Percentiles rank a stretch among this genome's conserved stretches.
Evolutionary conservation across 805 yeast genomes (phyloP).

Genomic region (Barnettozyma pratensis): DNA sequence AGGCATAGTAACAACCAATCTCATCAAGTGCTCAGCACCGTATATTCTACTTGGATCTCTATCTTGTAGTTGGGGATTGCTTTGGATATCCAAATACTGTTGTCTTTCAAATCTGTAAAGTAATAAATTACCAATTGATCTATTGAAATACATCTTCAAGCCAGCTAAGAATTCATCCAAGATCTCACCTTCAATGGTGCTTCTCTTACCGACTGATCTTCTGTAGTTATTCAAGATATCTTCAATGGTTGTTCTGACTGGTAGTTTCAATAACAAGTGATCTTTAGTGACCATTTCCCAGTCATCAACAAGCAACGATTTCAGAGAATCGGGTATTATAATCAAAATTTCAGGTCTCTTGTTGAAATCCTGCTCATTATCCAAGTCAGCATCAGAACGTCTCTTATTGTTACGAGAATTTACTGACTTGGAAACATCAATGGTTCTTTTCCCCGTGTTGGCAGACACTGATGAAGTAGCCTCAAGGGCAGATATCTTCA

Average conservation of each 20-base stretch:
- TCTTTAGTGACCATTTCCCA: slow-evolving; percentile 91
- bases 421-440: slow-evolving; percentile 12
- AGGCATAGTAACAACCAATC: slow-evolving; percentile 76
- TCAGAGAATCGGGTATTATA: slow-evolving; percentile 59
- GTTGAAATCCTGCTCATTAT: slow-evolving; percentile 23
- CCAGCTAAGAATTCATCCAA: slow-evolving; percentile 69
- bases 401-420: slow-evolving; percentile 14
- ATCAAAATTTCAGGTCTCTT: slow-evolving; percentile 41
- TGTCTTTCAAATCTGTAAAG: slow-evolving; percentile 74
- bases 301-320: slow-evolving; percentile 76
- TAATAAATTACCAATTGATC: slow-evolving; percentile 60
- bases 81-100: slow-evolving; percentile 54
- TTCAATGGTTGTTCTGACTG: slow-evolving; percentile 49
- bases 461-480: slow-evolving; percentile 19
- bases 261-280: slow-evolving; percentile 62
- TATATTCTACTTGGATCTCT: slow-evolving; percentile 46
- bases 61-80: slow-evolving; percentile 29
- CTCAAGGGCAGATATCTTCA: slow-evolving; percentile 43
- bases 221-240: slow-evolving; percentile 51
- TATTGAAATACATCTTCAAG: slow-evolving; percentile 66
- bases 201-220: slow-evolving; percentile 23
- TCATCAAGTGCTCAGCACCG: slow-evolving; percentile 76
- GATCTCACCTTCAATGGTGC: slow-evolving; percentile 36
- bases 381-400: slow-evolving; percentile 28
- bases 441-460: slow-evolving; percentile 9